Conservation (phyloP, 441 rosid genomes). For the Eutrema salsugineum region DNA sequence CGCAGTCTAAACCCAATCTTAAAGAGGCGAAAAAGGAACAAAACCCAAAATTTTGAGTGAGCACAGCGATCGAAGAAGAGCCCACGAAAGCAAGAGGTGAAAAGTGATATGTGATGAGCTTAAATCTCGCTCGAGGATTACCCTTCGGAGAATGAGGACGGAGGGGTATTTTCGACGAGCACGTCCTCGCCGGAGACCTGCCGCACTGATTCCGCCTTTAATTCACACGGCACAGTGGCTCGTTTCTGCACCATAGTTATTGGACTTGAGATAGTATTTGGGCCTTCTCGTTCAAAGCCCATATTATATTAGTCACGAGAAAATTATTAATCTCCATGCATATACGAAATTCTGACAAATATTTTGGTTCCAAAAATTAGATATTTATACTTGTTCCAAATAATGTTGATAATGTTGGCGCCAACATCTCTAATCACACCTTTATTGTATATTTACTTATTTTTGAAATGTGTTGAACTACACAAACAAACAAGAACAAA, state of each 20-base stretch:
- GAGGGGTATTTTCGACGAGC: not conserved
- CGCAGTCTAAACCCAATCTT: not conserved
- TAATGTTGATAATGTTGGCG: too few relatives aligned
- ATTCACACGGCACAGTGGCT: not conserved
- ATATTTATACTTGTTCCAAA: too few relatives aligned
- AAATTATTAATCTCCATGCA: not conserved
- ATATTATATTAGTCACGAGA: not conserved
- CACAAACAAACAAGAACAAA: too few relatives aligned
- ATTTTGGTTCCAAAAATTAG: too few relatives aligned
- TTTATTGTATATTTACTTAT: too few relatives aligned
- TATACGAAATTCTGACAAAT: too few relatives aligned
- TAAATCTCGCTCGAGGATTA: not conserved
- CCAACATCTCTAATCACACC: too few relatives aligned
- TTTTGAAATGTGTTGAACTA: too few relatives aligned
- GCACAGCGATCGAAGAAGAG: conserved; percentile 2
- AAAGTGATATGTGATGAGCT: not conserved
- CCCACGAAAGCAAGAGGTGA: not conserved
- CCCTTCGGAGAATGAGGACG: not conserved
- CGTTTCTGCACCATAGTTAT: not conserved
- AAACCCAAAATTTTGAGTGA: not conserved
- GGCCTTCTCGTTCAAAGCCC: conserved; percentile 20
- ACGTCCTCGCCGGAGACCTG: conserved; percentile 27
- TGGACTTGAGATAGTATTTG: conserved; percentile 1
- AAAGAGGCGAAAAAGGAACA: not conserved
- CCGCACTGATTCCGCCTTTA: not conserved